phyloP scores from a whole-genome alignment of 164 flowering plant species.

The Tetracentron sinense region DNA sequence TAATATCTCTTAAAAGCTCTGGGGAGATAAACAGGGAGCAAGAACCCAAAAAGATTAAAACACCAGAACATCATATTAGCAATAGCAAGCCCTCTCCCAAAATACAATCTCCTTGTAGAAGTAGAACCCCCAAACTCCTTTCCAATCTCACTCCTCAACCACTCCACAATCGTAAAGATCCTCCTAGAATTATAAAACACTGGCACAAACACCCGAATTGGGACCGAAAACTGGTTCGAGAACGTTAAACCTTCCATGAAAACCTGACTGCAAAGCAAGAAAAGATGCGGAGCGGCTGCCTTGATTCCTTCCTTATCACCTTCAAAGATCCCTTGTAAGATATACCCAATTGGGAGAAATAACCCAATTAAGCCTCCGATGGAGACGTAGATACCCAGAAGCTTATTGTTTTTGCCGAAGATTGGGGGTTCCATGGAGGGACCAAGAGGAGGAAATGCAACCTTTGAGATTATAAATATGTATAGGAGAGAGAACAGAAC shows the following conservation, averaged over 20 bases:
- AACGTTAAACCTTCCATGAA: slow-evolving; percentile 21
- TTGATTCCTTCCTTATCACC: slow-evolving; percentile 44
- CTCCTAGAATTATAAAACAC: slow-evolving; percentile 38
- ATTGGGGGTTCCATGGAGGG: no score
- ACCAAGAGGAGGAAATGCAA: no score
- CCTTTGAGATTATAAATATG: no score
- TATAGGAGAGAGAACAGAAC: no score
- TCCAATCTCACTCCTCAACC: slow-evolving; percentile 38
- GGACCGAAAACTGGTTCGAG: slow-evolving; percentile 28
- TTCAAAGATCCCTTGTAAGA: slow-evolving; percentile 19
- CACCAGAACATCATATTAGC: slow-evolving; percentile 50
- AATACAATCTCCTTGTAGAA: slow-evolving; percentile 23
- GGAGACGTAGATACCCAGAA: no score
- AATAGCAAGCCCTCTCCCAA: slow-evolving; percentile 36
- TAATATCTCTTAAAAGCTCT: slow-evolving; percentile 45
- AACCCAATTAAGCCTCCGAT: no score
- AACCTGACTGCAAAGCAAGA: slow-evolving; percentile 39
- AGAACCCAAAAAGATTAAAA: slow-evolving; percentile 52
- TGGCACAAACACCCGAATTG: slow-evolving; percentile 36
- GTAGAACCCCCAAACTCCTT: no score
- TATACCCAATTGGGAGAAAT: no score
- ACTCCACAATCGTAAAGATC: slow-evolving; percentile 28
- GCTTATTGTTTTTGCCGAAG: no score
- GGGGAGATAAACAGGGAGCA: slow-evolving; percentile 53
- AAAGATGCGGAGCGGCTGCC: slow-evolving; percentile 51